Evolutionary conservation across 768 basidiomycete species (phyloP).

Genomic region (Lactarius hengduanensis): DNA sequence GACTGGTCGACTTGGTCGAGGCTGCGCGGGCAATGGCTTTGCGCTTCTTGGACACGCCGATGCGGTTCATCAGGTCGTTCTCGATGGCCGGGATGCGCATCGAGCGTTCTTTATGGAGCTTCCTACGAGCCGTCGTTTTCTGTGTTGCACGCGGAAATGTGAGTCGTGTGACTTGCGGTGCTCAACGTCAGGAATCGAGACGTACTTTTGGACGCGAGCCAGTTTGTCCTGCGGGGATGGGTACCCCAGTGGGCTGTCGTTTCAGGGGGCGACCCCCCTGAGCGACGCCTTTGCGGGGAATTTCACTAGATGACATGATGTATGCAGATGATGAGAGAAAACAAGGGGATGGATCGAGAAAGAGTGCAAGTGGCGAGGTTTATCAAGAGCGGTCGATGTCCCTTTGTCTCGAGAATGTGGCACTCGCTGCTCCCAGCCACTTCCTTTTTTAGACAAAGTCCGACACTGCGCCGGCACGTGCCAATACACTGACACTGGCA

Average conservation of each 20-base stretch:
- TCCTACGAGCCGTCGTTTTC: not conserved
- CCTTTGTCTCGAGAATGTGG: not conserved
- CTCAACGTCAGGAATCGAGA: not conserved
- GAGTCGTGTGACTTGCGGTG: not conserved
- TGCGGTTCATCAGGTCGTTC: conserved; percentile 12
- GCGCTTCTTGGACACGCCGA: not conserved
- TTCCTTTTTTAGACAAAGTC: not conserved
- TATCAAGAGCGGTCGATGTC: not conserved
- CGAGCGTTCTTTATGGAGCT: not conserved
- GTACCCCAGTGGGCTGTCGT: not conserved
- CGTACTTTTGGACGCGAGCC: not conserved
- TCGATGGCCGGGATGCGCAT: conserved; percentile 12
- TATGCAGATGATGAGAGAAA: not conserved
- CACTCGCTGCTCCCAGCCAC: not conserved
- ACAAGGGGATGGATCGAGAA: not conserved
- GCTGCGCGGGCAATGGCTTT: not conserved
- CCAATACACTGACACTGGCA: too few relatives aligned
- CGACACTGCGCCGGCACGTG: not conserved
- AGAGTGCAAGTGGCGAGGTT: not conserved
- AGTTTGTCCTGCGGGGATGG: too few relatives aligned
- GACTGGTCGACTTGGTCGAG: not conserved
- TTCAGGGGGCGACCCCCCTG: not conserved
- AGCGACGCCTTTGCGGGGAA: not conserved
- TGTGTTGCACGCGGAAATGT: not conserved
- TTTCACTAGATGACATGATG: not conserved